These are phyloP conservation scores for Ophiostoma montium DNA, from an alignment of 2,329 filamentous ascomycete genomes.

Conservation along the genomic window DNA sequence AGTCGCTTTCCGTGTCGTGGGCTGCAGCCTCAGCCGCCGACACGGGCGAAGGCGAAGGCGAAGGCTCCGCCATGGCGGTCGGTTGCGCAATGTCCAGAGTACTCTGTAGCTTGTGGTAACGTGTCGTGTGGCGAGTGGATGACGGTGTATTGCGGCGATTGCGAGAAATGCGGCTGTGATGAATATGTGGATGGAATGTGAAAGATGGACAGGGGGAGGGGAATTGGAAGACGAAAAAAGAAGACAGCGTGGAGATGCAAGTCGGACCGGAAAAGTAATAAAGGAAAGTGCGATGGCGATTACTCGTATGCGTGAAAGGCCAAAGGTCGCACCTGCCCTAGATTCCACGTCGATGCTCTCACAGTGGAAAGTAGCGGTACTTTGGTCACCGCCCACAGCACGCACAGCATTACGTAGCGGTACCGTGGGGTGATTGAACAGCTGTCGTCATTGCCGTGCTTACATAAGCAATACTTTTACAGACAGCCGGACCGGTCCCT, in stretches of 20 bases:
- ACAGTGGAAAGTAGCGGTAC: not conserved
- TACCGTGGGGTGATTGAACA: not conserved
- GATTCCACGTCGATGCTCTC: constrained; percentile 1
- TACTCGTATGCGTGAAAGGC: not conserved
- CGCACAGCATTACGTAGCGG: not conserved
- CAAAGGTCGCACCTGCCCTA: not conserved
- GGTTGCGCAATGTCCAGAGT: no score
- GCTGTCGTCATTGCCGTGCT: not conserved
- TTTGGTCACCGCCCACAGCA: no score
- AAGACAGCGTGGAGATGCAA: no score
- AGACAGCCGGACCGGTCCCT: not conserved
- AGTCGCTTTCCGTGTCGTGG: not conserved
- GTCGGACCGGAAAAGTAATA: no score
- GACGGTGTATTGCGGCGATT: no score
- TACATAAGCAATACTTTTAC: not conserved
- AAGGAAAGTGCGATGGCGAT: not conserved
- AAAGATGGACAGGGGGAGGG: no score
- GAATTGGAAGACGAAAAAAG: no score
- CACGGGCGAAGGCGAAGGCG: not conserved
- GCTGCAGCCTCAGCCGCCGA: no score
- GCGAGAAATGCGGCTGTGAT: no score
- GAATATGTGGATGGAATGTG: no score
- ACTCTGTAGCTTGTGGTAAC: no score
- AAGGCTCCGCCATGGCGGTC: constrained; percentile 2
- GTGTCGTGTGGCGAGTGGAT: no score